Base-by-base conservation (phyloP, 2,329 filamentous ascomycete species). In the Dactylonectria estremocensis region DNA sequence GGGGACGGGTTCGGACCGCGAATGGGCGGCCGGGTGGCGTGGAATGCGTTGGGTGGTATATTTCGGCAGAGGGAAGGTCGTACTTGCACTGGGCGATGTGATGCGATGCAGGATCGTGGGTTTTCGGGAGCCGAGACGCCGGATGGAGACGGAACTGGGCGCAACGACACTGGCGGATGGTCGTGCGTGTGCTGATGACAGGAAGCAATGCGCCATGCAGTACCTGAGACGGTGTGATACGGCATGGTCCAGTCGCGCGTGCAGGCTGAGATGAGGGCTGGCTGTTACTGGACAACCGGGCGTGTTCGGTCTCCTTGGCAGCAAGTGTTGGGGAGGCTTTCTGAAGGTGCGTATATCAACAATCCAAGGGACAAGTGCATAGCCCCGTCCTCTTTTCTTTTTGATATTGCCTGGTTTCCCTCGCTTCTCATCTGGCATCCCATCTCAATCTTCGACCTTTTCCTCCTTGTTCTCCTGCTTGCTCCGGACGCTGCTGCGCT, bases 121-220 rank as follows among this genome's bases (percentile, higher is more conserved):
- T 14, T 5, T 6, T 52, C 57, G 57, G 57, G 46, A 52, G 57
- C 57, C 57, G 57, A 60, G 46, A 50, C 43, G 16, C 4, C 7
- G 24, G 24, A 28, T 7, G 24, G 24, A 7, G 24, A 28, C 24
- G 24, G 7, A 28, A 20, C 31, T 28, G 33, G 18, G 6, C 35
- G 50, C 18, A 11, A 35, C 33, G n/a, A 35, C 40, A n/a, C 16
- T 7, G 16, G 16, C 16, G 14, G 40, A 53, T 16, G 2, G 9
- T 53, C n/a, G 28, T 35, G 7, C 14, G 40, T 8, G 5, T 28
- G 24, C 24, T 28, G 24, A 18, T 43, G 40, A 9, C n/a, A 43
- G 14, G n/a, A 43, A n/a, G 7, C 24, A 28, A 18, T n/a, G 16
- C n/a, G 40, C 16, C 40, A n/a, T 43, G 40, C 40, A n/a, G 40